A percentile compares a stretch with the other conserved stretches of the same genome.
phyloP scores from a whole-genome alignment of 2,329 filamentous ascomycete genomes.

The Calonectria naviculata region DNA sequence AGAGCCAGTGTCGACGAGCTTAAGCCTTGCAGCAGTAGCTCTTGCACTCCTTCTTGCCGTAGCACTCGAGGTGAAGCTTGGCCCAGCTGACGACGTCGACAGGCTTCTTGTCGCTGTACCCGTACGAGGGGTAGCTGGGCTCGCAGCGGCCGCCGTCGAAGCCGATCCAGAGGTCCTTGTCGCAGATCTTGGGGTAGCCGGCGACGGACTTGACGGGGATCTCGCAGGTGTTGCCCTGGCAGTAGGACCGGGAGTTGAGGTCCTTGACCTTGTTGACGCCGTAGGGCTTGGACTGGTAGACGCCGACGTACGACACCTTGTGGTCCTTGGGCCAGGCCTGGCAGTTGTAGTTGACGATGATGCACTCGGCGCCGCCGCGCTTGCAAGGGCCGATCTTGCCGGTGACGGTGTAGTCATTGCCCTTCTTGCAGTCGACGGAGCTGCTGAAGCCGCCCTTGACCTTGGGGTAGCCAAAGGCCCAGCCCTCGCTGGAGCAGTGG shows the following conservation, averaged over 20 bases:
- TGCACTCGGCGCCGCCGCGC: constrained; percentile 24
- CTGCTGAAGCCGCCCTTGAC: constrained; percentile 17
- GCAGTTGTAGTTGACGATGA: constrained; percentile 27
- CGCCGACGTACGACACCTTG: constrained; percentile 25
- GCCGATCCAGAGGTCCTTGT: constrained; percentile 25
- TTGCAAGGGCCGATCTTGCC: constrained; percentile 23
- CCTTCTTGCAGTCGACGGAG: constrained; percentile 20
- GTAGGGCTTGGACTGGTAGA: constrained; percentile 21
- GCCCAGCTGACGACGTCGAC: constrained; percentile 7
- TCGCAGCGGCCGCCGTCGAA: constrained; percentile 33
- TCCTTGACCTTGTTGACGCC: constrained; percentile 21
- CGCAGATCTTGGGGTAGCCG: constrained; percentile 28
- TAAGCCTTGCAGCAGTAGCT: constrained; percentile 18
- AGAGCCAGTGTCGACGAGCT: background rate
- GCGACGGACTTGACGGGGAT: constrained; percentile 31
- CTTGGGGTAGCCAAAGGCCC: constrained; percentile 22
- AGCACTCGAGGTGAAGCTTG: constrained; percentile 16
- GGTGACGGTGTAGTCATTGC: constrained; percentile 29
- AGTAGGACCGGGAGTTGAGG: constrained; percentile 33
- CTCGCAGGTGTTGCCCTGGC: constrained; percentile 28
- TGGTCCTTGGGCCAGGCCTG: constrained; percentile 27
- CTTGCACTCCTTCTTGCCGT: constrained; percentile 21
- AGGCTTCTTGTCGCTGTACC: constrained; percentile 3
- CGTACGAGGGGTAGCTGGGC: background rate
- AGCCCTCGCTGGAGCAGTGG: constrained; percentile 30